Evolutionary conservation across 768 basidiomycete species (phyloP), one percentile per base, ranked within the genome.

Genomic region (Suillus placidus): DNA sequence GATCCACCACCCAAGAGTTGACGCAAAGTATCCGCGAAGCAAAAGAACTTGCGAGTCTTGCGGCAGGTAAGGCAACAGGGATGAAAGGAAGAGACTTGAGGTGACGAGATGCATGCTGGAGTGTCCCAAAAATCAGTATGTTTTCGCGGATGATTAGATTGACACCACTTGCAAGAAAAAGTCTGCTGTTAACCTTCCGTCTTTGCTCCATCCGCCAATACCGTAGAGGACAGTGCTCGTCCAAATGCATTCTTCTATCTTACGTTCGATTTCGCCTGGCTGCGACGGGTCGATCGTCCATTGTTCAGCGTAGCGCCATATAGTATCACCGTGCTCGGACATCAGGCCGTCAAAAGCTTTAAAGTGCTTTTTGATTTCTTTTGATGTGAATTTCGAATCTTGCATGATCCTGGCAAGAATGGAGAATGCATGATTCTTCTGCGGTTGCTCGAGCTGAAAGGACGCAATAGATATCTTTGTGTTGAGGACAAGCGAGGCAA

Each of bases 161-260:
- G 4, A 54, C 4, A 12, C 5, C 6, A 70, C 76, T 13, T 66
- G 90, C 88, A 80, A 62, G 79, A 86, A 84, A 74, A 91, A 90
- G 35, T 78, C 69, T 0, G 69, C 42, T 42, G 18, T 56, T 54
- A 68, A 66, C 62, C 90, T 86, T 1, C 82, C 84, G 32, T 82
- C 79, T 73, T 87, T 87, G 45, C 79, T 76, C 79, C 82, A 86
- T 4, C 86, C 88, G 8, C 81, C 83, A 20, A 87, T 76, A 2
- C 81, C 86, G 66, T 87, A 92, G 26, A 88, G 68, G n/a, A 89
- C 63, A 0, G 77, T 77, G 51, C 79, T 81, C n/a, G 82, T 74
- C 86, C 88, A 92, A 6, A 78, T 71, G 4, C 92, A 68, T 69
- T 93, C 90, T 67, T 88, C 87, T 30, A 88, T 79, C 73, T 89